Conservation (phyloP, 2,329 filamentous ascomycete genomes). For the Neopestalotiopsis rosae region DNA sequence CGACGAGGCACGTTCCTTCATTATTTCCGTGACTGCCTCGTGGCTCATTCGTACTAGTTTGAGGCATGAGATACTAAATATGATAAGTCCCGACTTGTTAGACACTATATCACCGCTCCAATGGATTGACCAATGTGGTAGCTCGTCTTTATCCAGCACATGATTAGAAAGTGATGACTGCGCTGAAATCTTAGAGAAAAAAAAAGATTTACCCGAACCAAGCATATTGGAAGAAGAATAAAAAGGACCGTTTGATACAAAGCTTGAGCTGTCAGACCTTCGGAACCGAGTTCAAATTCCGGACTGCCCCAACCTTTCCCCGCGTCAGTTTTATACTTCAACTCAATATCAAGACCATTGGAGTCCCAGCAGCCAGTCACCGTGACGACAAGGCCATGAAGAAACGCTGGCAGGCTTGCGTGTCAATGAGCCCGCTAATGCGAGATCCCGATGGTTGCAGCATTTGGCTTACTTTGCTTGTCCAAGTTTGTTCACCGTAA, state of each 20-base stretch:
- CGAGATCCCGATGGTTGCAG: neutral
- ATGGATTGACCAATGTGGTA: neutral
- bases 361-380: neutral
- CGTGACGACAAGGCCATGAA: neutral
- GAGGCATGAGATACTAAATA: no score
- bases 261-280: neutral
- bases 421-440: neutral
- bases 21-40: no score
- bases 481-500: neutral
- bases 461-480: neutral
- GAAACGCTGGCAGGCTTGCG: neutral
- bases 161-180: neutral
- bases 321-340: neutral
- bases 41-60: no score
- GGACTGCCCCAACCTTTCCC: conserved; percentile 17
- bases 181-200: neutral
- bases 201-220: neutral
- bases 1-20: no score
- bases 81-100: no score
- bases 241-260: no score
- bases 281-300: neutral
- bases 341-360: conserved; percentile 16
- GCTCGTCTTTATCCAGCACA: neutral
- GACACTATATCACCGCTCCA: no score
- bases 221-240: no score